Base-by-base conservation (phyloP, 2,329 filamentous ascomycete species). In the Plenodomus lindquistii region DNA sequence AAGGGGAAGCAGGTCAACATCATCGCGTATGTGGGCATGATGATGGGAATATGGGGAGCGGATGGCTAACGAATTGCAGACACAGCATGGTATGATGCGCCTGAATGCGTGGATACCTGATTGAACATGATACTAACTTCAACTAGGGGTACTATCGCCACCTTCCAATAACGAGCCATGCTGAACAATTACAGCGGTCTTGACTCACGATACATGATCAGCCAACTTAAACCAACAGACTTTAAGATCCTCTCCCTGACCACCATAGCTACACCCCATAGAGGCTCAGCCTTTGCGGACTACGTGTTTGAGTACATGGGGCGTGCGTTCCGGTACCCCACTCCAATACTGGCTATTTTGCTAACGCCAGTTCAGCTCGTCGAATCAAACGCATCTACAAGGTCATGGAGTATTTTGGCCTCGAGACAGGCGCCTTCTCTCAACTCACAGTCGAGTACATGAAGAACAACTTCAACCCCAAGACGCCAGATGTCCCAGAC, bases 211-310 rank as follows among this genome's bases (percentile, higher is more conserved):
- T 85, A 85, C 58, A 85, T 86, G 81, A 83, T 86, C 57, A 84
- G 80, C 50, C 76, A 73, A 36, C 70, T 86, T 18, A 76, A 77
- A 41, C 82, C 82, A 9, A 73, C 74, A 2, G 82, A 85, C 42
- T 89, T 96, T 56, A 90, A 89, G 66, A 88, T 96, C 50, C 79
- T 91, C 31, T 85, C 83, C 0, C 67, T 86, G 56, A 86, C 84
- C 0, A 86, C 84, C 0, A 79, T 86, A 48, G 82, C 83, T 2
- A 82, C 81, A 13, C 84, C 84, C 1, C 84, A 86, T 70, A 71
- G 79, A 70, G 82, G 83, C 3, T 84, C 81, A 20, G 77, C 82
- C 5, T 82, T 85, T 53, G 84, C 84, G 36, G 84, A 86, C 65
- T 83, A 83, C 65, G 73, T 84, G 49, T 78, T 86, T 58, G 74